Conservation (phyloP, 2,329 filamentous ascomycete species). For the Fusarium fracticaudum region DNA sequence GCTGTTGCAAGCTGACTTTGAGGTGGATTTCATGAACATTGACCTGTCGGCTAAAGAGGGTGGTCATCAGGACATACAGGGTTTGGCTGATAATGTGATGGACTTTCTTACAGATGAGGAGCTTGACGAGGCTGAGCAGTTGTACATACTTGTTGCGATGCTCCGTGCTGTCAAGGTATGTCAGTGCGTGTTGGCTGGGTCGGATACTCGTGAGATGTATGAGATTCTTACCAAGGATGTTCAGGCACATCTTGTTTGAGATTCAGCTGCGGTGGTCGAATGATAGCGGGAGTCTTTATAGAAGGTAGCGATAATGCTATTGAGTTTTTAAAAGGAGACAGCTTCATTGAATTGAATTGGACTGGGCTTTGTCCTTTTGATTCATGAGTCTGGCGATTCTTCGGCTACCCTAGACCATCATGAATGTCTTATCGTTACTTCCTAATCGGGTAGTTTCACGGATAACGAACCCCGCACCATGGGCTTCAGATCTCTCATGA, state of each 20-base stretch:
- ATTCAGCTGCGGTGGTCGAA: accelerated
- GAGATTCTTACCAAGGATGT: background rate
- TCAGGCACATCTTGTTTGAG: background rate
- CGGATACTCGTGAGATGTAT: background rate
- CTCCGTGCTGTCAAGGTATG: background rate
- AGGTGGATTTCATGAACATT: background rate
- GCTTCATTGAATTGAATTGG: accelerated
- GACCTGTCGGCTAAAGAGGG: background rate
- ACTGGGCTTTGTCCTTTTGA: accelerated
- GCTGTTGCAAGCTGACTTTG: background rate
- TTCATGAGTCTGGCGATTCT: too few species aligned
- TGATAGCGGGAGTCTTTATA: accelerated
- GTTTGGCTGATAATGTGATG: accelerated
- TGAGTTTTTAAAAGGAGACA: accelerated
- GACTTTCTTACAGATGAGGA: background rate
- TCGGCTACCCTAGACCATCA: accelerated
- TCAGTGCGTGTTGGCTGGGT: background rate
- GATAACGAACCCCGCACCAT: background rate
- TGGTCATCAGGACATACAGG: background rate
- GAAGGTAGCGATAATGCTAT: background rate
- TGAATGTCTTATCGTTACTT: accelerated
- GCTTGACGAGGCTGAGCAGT: background rate
- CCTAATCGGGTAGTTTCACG: background rate
- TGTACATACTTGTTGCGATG: background rate
- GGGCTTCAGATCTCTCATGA: accelerated